phyloP scores from a whole-genome alignment of 306 rosid species.

The Prunus mume region DNA sequence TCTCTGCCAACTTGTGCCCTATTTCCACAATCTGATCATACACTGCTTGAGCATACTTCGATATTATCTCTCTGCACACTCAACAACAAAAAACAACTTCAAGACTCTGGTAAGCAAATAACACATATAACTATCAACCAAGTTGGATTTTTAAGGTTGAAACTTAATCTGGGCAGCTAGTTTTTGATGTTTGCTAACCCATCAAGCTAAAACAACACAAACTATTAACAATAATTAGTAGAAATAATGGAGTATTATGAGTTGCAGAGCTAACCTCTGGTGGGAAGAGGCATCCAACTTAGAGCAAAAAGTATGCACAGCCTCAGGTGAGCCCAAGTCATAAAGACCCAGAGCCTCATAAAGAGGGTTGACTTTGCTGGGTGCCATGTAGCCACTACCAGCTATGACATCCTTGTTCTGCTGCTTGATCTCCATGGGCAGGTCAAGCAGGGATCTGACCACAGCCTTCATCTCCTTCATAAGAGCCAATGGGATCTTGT shows the following conservation, averaged over 20 bases:
- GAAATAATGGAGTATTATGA: neutral
- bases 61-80: conserved; percentile 22
- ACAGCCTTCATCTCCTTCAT: conserved; percentile 52
- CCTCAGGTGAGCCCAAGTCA: conserved; percentile 42
- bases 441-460: conserved; percentile 41
- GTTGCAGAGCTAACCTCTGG: conserved; percentile 30
- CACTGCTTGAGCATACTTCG: conserved; percentile 39
- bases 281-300: conserved; percentile 38
- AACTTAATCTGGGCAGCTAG: no score
- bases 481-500: conserved; percentile 32
- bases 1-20: conserved; percentile 44
- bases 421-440: conserved; percentile 52
- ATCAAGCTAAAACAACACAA: neutral
- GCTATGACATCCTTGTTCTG: conserved; percentile 38
- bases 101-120: neutral
- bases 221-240: neutral
- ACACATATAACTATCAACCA: no score
- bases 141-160: no score
- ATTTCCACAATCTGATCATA: conserved; percentile 33
- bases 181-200: no score
- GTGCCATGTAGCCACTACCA: conserved; percentile 54
- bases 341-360: conserved; percentile 50
- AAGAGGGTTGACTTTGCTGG: conserved; percentile 37
- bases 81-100: neutral
- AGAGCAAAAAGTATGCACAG: conserved; percentile 42